Conservation (phyloP, 2,329 filamentous ascomycete species). For the Neonectria sp. region DNA sequence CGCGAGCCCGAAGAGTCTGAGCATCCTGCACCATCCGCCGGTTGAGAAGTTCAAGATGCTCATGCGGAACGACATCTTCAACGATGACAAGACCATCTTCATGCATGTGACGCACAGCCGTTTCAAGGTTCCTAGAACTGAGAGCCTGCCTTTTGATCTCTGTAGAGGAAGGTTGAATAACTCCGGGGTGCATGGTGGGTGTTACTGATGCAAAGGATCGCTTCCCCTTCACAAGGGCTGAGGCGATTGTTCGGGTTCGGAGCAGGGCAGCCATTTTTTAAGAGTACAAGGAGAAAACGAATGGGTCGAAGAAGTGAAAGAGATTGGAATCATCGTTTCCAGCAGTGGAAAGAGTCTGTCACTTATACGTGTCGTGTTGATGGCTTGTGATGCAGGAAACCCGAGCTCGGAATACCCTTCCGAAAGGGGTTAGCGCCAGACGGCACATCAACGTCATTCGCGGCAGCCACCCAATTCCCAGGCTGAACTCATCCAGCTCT, state of each 20-base stretch:
- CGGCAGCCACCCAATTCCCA: neutral
- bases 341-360: neutral
- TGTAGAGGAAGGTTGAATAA: constrained; percentile 54
- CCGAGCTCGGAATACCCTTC: constrained; percentile 48
- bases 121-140: constrained; percentile 66
- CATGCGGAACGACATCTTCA: constrained; percentile 65
- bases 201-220: constrained; percentile 32
- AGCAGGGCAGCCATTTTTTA: constrained; percentile 23
- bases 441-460: neutral
- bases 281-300: neutral
- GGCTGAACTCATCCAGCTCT: neutral
- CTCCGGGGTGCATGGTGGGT: constrained; percentile 18
- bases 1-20: constrained; percentile 62
- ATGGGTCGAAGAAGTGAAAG: neutral
- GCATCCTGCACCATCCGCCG: constrained; percentile 73
- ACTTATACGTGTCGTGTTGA: constrained; percentile 38
- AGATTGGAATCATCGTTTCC: neutral
- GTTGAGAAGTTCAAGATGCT: constrained; percentile 69
- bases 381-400: constrained; percentile 29
- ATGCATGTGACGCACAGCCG: constrained; percentile 66
- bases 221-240: constrained; percentile 11
- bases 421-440: constrained; percentile 5
- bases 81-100: constrained; percentile 71
- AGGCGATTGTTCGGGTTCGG: constrained; percentile 21
- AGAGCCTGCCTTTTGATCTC: constrained; percentile 60